Conservation (phyloP, 1,284 basidiomycete genomes). For the Trametes versicolor region DNA sequence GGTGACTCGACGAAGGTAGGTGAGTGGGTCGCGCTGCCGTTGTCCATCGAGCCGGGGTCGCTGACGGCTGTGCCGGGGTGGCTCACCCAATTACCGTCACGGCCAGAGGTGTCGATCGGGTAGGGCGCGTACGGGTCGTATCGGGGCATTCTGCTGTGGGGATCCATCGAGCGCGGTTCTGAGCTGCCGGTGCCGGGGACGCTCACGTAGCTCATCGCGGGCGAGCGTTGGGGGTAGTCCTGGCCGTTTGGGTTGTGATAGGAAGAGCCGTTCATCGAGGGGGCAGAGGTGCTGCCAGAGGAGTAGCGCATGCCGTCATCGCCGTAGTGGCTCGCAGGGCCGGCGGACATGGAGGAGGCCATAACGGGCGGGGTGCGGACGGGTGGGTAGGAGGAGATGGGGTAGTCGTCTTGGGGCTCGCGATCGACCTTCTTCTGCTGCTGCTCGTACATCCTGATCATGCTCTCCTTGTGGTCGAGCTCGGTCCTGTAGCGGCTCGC, state of each 20-base stretch:
- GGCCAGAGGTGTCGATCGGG: conserved; percentile 55
- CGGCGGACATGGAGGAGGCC: conserved; percentile 38
- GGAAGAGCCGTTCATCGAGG: conserved; percentile 51
- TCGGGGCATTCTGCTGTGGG: conserved; percentile 55
- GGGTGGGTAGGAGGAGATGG: conserved; percentile 54
- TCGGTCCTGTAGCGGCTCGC: conserved; percentile 70
- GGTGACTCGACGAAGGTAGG: conserved; percentile 67
- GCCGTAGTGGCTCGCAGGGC: conserved; percentile 38
- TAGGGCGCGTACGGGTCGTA: conserved; percentile 64
- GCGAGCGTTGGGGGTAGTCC: conserved; percentile 55
- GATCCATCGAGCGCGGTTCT: conserved; percentile 45
- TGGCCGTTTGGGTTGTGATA: conserved; percentile 51
- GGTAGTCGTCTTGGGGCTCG: conserved; percentile 65
- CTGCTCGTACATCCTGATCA: conserved; percentile 73
- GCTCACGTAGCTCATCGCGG: conserved; percentile 57
- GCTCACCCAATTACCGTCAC: conserved; percentile 65
- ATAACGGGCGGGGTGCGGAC: conserved; percentile 45
- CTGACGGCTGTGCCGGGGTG: conserved; percentile 53
- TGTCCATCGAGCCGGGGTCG: conserved; percentile 53
- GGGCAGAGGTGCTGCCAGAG: conserved; percentile 53
- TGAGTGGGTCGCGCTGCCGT: conserved; percentile 60
- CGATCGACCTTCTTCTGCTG: conserved; percentile 58
- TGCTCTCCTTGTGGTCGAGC: conserved; percentile 74
- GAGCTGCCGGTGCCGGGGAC: conserved; percentile 40
- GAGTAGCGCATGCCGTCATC: conserved; percentile 52